A percentile compares a stretch with the other conserved stretches of the same genome.
phyloP scores from a whole-genome alignment of 83 land plant species.

The Diphasiastrum complanatum region DNA sequence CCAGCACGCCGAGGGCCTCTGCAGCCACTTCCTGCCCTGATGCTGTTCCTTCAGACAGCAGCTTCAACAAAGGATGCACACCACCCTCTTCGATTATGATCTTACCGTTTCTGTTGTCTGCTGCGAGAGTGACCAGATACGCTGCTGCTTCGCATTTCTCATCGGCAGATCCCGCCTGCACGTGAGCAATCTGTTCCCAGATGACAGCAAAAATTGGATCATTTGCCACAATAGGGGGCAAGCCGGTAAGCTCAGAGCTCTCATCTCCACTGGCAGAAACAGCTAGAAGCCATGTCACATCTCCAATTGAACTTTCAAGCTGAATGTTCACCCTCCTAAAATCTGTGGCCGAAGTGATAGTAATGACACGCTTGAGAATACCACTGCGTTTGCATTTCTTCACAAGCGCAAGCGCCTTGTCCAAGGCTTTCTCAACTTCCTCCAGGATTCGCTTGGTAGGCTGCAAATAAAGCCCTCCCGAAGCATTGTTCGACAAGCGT shows the following conservation, averaged over 20 bases:
- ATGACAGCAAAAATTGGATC: slow-evolving; percentile 69
- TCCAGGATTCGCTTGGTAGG: slow-evolving; percentile 66
- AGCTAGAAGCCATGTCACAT: slow-evolving; percentile 80
- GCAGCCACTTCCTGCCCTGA: slow-evolving; percentile 55
- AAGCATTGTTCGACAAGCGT: slow-evolving; percentile 14
- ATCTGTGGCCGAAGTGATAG: slow-evolving; percentile 56
- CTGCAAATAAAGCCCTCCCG: slow-evolving; percentile 46
- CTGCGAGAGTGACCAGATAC: slow-evolving; percentile 41
- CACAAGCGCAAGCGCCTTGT: slow-evolving; percentile 48
- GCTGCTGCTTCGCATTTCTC: slow-evolving; percentile 59
- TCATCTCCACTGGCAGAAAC: slow-evolving; percentile 42
- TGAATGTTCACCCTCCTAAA: slow-evolving; percentile 46
- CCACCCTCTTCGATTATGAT: slow-evolving; percentile 77
- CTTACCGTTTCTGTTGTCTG: slow-evolving; percentile 55
- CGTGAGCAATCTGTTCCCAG: slow-evolving; percentile 53
- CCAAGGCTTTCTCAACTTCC: slow-evolving; percentile 57
- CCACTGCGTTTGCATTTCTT: slow-evolving; percentile 47
- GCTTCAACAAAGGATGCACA: slow-evolving; percentile 40
- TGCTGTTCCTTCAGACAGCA: slow-evolving; percentile 53
- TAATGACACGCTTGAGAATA: slow-evolving; percentile 47
- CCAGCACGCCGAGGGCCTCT: slow-evolving; percentile 40
- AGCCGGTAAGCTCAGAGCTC: slow-evolving; percentile 25
- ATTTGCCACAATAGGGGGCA: slow-evolving; percentile 71
- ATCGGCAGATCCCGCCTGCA: slow-evolving; percentile 37
- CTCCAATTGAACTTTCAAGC: slow-evolving; percentile 65